Evolutionary conservation across 2,329 filamentous ascomycete genomes (phyloP), one percentile per base, ranked within the genome.

Genomic region (Sclerotinia minor): DNA sequence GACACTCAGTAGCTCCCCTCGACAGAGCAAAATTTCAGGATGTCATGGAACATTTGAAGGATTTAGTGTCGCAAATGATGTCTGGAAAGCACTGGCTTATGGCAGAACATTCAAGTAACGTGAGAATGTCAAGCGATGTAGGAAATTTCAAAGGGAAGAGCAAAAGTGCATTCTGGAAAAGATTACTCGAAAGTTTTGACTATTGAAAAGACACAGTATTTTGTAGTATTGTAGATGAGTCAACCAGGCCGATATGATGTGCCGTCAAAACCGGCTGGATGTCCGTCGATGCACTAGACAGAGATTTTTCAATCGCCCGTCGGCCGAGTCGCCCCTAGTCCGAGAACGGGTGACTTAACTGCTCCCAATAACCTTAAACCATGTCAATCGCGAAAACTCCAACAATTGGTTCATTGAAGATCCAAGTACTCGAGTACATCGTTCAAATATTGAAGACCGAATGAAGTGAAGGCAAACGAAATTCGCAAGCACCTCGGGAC

Each of bases 1-100:
- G 47, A 47, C 57, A 32, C 3, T 26, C 19, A 47, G 1, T n/a
- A 17, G 9, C 35, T 60, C 17, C 3, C n/a, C 29, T n/a, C 6
- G 3, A 32, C 19, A 9, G 1, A 29, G 8, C 35, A 21, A 0
- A 4, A 29, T 32, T 17, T 17, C 8, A 17, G 13, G 35, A 26
- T 44, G n/a, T 3, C 13, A 13, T 58, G 5, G 19, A 44, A 41
- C 32, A 57, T 41, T 11, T 19, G n/a, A 57, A 57, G 2, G 13
- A 32, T 41, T 24, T 11, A 60, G 41, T 8, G 7, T n/a, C n/a
- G 13, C 9, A 15, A 29, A 60, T 21, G 5, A 47, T 24, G 32
- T 24, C 41, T n/a, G 26, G 24, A 24, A 60, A 47, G 41, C 57
- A 60, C 57, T 60, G 21, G 41, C 57, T 47, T 21, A 19, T n/a